Conservation (phyloP, 306 rosid species). For the Canavalia ensiformis region DNA sequence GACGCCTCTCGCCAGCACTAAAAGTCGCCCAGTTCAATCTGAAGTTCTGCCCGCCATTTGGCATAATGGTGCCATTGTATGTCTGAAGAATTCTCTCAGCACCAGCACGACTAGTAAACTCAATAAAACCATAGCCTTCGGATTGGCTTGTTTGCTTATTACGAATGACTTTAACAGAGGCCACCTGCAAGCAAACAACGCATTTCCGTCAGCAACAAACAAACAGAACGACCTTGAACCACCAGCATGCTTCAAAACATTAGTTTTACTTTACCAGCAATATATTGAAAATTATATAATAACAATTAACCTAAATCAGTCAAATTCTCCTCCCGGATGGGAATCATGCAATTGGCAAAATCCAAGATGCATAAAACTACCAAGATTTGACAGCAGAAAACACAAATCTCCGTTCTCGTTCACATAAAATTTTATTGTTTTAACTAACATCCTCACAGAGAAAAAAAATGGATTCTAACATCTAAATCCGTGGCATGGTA, state of each 20-base stretch:
- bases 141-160: constrained; percentile 84
- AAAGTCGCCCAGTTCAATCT: constrained; percentile 96
- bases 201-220: neutral
- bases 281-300: neutral
- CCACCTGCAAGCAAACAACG: constrained; percentile 56
- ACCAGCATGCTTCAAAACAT: neutral
- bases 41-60: constrained; percentile 82
- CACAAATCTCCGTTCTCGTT: neutral
- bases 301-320: neutral
- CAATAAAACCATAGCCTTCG: constrained; percentile 94
- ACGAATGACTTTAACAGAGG: constrained; percentile 80
- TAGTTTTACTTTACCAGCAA: neutral
- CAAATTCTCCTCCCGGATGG: neutral
- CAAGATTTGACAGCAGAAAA: neutral
- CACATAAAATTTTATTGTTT: neutral
- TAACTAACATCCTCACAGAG: neutral
- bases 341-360: neutral
- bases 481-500: neutral
- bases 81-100: constrained; percentile 86
- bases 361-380: neutral
- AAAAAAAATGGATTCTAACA: neutral
- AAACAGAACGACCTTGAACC: neutral
- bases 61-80: constrained; percentile 86
- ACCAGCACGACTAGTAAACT: constrained; percentile 72
- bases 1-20: constrained; percentile 84